A percentile compares a stretch with the other conserved stretches of the same genome.
Evolutionary conservation across 345 rosid species (phyloP).

Genomic region (Gossypium rotundifolium): DNA sequence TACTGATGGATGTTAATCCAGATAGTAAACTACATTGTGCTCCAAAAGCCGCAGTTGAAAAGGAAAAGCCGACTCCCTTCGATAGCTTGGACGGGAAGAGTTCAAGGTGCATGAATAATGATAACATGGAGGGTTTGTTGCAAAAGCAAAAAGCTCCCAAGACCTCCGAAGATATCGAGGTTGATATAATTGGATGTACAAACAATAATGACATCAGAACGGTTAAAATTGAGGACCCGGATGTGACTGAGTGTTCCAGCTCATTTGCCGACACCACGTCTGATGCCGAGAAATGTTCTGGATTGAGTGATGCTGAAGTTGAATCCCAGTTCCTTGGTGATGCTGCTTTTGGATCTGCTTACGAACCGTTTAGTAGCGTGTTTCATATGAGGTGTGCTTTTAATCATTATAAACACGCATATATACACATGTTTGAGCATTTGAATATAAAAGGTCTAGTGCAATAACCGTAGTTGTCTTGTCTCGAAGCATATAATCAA

Average conservation of each 20-base stretch:
- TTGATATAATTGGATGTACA: constrained; percentile 47
- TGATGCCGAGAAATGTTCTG: constrained; percentile 39
- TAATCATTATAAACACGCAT: background rate
- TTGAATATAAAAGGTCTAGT: background rate
- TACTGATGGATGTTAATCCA: constrained; percentile 34
- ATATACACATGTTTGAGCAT: background rate
- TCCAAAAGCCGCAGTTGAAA: constrained; percentile 24
- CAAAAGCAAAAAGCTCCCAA: constrained; percentile 21
- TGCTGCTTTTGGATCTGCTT: constrained; percentile 44
- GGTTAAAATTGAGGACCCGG: constrained; percentile 48
- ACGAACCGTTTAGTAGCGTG: constrained; percentile 45
- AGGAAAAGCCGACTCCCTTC: constrained; percentile 23
- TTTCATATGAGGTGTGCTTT: constrained; percentile 52
- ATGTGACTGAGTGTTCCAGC: constrained; percentile 84
- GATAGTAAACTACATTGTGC: constrained; percentile 20
- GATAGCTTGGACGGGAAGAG: constrained; percentile 23
- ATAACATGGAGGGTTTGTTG: constrained; percentile 16
- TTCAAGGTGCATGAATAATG: constrained; percentile 24
- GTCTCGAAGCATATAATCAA: background rate
- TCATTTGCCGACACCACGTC: constrained; percentile 73
- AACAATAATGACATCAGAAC: constrained; percentile 16
- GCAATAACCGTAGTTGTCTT: background rate
- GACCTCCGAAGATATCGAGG: constrained; percentile 40
- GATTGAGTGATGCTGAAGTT: constrained; percentile 66
- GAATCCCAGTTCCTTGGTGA: constrained; percentile 63